Evolutionary conservation across 2,329 filamentous ascomycete species (phyloP), one percentile per base, ranked within the genome.

Genomic region (Helminthosporium solani): DNA sequence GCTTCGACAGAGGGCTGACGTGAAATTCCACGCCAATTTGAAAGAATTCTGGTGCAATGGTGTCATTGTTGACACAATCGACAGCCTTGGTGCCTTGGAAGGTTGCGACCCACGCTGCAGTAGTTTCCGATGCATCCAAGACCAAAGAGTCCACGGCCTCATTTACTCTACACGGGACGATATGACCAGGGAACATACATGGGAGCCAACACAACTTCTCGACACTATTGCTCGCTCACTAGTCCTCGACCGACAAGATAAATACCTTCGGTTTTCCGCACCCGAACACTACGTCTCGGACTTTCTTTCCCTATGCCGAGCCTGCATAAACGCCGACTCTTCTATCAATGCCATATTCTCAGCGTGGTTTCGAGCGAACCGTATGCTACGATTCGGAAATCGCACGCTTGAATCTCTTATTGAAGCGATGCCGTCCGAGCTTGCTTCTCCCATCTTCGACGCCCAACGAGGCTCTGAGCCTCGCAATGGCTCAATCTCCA

Each of bases 181-280:
- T 3, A 2, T 21, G 11, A 33, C 35, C n/a, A 7, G 21, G n/a
- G 18, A 7, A 14, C 7, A 31, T 11, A 3, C 25, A 12, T 8
- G 12, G 14, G 15, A 33, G 15, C 48, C 48, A n/a, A 40, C 52
- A 34, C 54, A 61, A 23, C 53, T 55, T 44, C 36, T 66, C 7
- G 51, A 57, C 38, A 44, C 52, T 1, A 50, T 67, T 12, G 54
- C 59, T 6, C 56, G 58, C 14, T 64, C 58, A 0, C 54, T 67
- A 4, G 56, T 60, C 6, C 52, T 67, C 19, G 58, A 63, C 33
- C 58, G 63, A 7, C 52, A 60, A 35, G 63, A 67, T 53, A 67
- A 66, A 18, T 66, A 65, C 28, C 50, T 66, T 7, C 56, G 60
- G 33, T 62, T 56, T 23, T 49, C 51, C 19, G 59, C 63, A 9